Conservation (phyloP, 306 rosid species). For the Prunus armeniaca region DNA sequence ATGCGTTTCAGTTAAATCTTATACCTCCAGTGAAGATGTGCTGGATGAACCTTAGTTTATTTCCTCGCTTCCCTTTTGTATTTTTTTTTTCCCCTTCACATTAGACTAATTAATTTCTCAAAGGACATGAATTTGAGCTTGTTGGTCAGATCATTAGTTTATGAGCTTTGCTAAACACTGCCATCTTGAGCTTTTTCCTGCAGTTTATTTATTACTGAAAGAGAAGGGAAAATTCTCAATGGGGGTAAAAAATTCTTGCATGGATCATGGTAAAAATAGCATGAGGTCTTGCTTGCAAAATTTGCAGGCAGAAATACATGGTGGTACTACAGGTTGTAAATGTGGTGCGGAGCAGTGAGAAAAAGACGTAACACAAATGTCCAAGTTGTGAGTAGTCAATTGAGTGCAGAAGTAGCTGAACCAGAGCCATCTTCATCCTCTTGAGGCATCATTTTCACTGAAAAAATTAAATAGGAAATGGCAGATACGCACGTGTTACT, state of each 20-base stretch:
- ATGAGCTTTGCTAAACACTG: neutral
- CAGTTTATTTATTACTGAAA: neutral
- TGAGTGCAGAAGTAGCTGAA: neutral
- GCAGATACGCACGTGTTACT: neutral
- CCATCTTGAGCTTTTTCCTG: too few relatives aligned
- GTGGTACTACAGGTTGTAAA: too few relatives aligned
- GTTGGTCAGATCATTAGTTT: neutral
- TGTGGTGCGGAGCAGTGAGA: too few relatives aligned
- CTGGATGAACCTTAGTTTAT: conserved; percentile 17
- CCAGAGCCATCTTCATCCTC: neutral
- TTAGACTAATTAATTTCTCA: neutral
- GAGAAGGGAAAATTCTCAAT: neutral
- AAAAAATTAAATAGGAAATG: neutral
- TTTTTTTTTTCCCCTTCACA: neutral
- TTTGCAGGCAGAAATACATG: too few relatives aligned
- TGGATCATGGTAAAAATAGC: too few relatives aligned
- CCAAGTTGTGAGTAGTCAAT: neutral
- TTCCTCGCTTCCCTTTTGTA: neutral
- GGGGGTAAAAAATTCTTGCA: too few relatives aligned
- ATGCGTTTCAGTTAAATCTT: conserved; percentile 36
- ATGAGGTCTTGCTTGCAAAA: too few relatives aligned
- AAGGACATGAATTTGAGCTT: neutral
- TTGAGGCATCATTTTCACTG: neutral
- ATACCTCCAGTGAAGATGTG: conserved; percentile 46
- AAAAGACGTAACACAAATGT: neutral